Evolutionary conservation across 202 grass and related monocot species (phyloP), one percentile per base, ranked within the genome.

Genomic region (Panicum virgatum): DNA sequence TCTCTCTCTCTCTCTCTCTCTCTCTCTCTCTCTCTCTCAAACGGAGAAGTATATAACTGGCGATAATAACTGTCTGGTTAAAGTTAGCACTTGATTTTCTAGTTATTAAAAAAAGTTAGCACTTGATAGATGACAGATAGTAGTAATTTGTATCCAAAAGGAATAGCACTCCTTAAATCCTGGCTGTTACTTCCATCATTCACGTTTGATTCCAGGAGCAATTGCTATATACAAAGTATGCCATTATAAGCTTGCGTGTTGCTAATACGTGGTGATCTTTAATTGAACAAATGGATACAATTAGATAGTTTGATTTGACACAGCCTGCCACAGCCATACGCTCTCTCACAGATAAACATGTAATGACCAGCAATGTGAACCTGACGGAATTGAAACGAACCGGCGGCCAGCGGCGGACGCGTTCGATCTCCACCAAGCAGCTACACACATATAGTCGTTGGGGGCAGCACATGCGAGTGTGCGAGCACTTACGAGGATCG

Each of bases 381-480:
- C 15, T 9, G 43, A 27, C 13, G 5, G 40, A 8, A 18, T 1
- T 8, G 23, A 44, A 12, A 6, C 64, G n/a, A 26, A 57, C 22
- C 2, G 9, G n/a, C n/a, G n/a, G 54, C 63, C 48, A 5, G 26
- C 34, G 13, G 42, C 23, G 4, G 42, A 23, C 42, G 44, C 44
- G 44, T 48, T 47, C 2, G 50, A 53, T 53, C 50, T 20, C 18
- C 0, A 0, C 18, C 16, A 0, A n/a, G 18, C 15, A 7, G 7
- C 16, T n/a, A 2, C 6, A n/a, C n/a, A n/a, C n/a, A n/a, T n/a
- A 1, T 32, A 50, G 68, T 77, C 75, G 75, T 63, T 77, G 75
- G 75, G n/a, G 22, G 22, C 11, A 2, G 32, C 84, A 69, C 77
- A 61, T 81, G 61, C 68, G 66, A 6, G 57, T 60, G 22, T 11